Evolutionary conservation across 805 yeast genomes (phyloP), one percentile per base, ranked within the genome.

Genomic region (Yamadazyma paraphyllophila): DNA sequence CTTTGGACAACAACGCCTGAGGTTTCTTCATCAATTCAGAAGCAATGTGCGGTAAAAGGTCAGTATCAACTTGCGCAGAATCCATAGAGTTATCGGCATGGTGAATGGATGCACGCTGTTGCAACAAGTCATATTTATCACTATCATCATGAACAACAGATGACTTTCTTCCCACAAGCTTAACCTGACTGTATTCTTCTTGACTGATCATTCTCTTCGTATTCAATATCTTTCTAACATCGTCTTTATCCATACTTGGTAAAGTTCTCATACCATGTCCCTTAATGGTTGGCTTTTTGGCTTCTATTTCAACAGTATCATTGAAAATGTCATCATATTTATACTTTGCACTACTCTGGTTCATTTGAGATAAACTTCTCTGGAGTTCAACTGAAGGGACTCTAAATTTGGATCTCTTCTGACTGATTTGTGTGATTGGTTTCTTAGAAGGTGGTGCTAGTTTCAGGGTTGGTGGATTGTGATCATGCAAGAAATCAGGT

Each of bases 241-340:
- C 78, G 36, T 70, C 69, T 12, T 65, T 60, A 47, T 73, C 76
- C 77, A 74, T 74, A 50, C 77, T 73, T 39, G 79, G 78, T 38
- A 73, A 62, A 2, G 77, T 73, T 46, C 67, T 71, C 77, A 74
- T 73, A 12, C 78, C 78, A 26, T 57, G 59, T n/a, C 73, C 57
- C 46, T 61, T 65, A 17, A 74, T 74, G 4, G 78, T 73, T n/a
- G 71, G 63, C 44, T 61, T 46, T 8, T 13, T 27, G 10, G 14
- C 5, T 16, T 56, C 57, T 12, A 34, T 29, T 10, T 38, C 25
- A 11, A 13, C 39, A 1, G 53, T 36, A 29, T 52, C 57, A 38
- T 52, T 52, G 39, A 52, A 46, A 4, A 54, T 45, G 41, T 71
- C 77, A 46, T 69, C 64, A 53, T 71, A 71, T 24, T 39, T 36